Evolutionary conservation across 192 early-diverging fungal species (phyloP), one percentile per base, ranked within the genome.

Genomic region (Powellomyces hirtus): DNA sequence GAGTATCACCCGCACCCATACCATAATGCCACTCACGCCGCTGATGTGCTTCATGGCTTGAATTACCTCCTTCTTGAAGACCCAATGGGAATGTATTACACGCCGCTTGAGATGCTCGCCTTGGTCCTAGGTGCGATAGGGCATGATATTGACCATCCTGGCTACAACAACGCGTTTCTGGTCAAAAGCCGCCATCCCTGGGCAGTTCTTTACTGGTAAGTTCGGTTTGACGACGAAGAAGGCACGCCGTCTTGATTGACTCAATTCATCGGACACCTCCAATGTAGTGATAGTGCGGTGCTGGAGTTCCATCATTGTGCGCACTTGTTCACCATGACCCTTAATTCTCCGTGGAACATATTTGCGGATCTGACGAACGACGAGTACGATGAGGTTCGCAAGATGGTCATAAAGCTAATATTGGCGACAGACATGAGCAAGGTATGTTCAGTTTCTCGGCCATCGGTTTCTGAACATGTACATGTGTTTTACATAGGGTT

Each of bases 91-190:
- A 51, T 62, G 35, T 45, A 66, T 18, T 79, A 71, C 46, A 79
- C 70, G 7, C 69, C 74, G 20, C 49, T 79, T 14, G 79, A 81
- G 57, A 70, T 68, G 31, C 44, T 81, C 22, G 67, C 76, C 11
- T 66, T 70, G 22, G 36, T 81, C 10, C 35, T 85, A 13, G 74
- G 72, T 6, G 83, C 83, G 20, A 62, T 80, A 10, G 76, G 76
- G 22, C 83, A 85, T 55, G 83, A 85, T 58, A 77, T 85, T 34
- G 82, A 85, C 65, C 83, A 85, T 70, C 81, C 83, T 30, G 77
- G 77, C 6, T 66, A 63, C 26, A 78, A 74, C 51, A 79, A 82
- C 59, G 65, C 85, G 16, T 82, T 82, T 62, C 57, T 81, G 8
- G 76, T 81, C n/a, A 81, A 81, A 72, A 66, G 74, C 16, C 76